Percentiles rank a stretch among this genome's conserved stretches.
Conservation (phyloP, 371 early-diverging fungal species). For the Rhizopus arrhizus region DNA sequence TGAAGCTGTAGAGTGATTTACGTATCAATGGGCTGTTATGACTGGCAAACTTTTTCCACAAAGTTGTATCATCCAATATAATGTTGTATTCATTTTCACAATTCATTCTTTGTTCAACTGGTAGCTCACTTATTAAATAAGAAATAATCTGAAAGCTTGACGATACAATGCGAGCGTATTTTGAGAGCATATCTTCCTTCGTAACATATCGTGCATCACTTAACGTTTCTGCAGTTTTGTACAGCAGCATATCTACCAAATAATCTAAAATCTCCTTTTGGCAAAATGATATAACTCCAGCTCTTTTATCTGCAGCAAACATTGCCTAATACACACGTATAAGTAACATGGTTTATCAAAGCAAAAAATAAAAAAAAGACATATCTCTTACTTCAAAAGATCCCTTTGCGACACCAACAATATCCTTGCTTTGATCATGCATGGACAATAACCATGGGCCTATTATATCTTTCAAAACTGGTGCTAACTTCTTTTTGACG, state of each 20-base stretch:
- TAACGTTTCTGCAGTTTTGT: conserved; percentile 64
- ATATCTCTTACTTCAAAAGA: conserved; percentile 55
- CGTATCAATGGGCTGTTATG: conserved; percentile 53
- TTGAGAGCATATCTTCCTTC: conserved; percentile 65
- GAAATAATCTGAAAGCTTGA: conserved; percentile 55
- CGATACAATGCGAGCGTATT: conserved; percentile 62
- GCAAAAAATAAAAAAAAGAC: too few species aligned
- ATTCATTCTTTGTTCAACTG: conserved; percentile 43
- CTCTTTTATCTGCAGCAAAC: conserved; percentile 59
- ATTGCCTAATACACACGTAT: conserved; percentile 38
- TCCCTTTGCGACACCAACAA: conserved; percentile 48
- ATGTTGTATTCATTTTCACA: conserved; percentile 43
- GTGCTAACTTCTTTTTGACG: conserved; percentile 63
- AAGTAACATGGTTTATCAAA: conserved; percentile 1
- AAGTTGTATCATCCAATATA: conserved; percentile 50
- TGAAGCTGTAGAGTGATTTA: conserved; percentile 53
- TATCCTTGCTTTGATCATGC: conserved; percentile 65
- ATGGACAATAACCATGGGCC: conserved; percentile 67
- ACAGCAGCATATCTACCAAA: conserved; percentile 53
- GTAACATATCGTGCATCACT: conserved; percentile 70
- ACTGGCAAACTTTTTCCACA: conserved; percentile 52
- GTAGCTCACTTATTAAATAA: conserved; percentile 51
- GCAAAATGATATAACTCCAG: conserved; percentile 61
- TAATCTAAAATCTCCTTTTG: conserved; percentile 63
- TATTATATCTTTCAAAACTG: conserved; percentile 61